A percentile compares a stretch with the other conserved stretches of the same genome.
Conservation (phyloP, 345 rosid species). For the Syzygium aqueum region DNA sequence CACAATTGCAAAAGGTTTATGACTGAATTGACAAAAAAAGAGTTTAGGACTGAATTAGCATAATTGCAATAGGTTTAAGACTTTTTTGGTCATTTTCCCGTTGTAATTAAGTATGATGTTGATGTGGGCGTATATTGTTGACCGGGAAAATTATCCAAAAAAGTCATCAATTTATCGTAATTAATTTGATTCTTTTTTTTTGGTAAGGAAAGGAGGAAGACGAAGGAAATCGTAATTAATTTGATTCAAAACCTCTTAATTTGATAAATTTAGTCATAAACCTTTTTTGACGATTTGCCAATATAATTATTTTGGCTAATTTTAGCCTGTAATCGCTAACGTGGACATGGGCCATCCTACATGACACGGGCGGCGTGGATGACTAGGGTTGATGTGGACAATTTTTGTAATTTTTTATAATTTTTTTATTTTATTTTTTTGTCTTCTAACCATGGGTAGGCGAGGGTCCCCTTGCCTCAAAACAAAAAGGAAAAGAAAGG, state of each 20-base stretch:
- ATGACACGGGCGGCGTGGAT: rapidly evolving
- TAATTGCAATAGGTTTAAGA: too few relatives aligned
- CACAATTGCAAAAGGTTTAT: too few relatives aligned
- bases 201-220: too few relatives aligned
- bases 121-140: neutral
- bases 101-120: neutral
- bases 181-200: rapidly evolving
- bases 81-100: too few relatives aligned
- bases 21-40: too few relatives aligned
- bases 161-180: neutral
- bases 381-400: rapidly evolving
- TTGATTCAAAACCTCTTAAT: neutral
- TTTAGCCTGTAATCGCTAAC: rapidly evolving
- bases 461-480: too few relatives aligned
- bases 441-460: rapidly evolving
- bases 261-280: neutral
- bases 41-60: too few relatives aligned
- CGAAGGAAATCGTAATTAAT: neutral
- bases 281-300: neutral
- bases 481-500: too few relatives aligned
- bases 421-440: neutral
- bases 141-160: neutral
- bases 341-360: rapidly evolving
- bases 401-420: neutral
- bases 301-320: neutral